These are phyloP conservation scores for Nevesoporus exiguus DNA, from an alignment of 768 basidiomycete genomes.

Conservation along the genomic window DNA sequence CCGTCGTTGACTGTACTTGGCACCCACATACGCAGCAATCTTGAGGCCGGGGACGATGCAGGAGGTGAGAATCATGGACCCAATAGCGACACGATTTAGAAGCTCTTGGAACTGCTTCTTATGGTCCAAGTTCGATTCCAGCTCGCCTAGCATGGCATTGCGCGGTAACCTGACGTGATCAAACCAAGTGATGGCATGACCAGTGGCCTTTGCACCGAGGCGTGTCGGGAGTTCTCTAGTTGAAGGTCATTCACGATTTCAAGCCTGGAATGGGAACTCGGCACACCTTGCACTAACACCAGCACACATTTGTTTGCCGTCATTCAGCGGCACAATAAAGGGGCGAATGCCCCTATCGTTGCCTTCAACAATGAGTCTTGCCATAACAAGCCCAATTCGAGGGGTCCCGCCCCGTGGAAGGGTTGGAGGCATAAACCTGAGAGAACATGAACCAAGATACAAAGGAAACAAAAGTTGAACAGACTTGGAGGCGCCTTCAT, in stretches of 20 bases:
- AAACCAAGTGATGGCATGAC: not conserved
- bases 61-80: not conserved
- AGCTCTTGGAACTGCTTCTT: not conserved
- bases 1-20: not conserved
- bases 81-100: not conserved
- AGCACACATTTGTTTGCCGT: not conserved
- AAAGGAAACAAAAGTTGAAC: not conserved
- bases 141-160: not conserved
- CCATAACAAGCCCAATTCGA: not conserved
- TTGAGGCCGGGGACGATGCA: conserved; percentile 1
- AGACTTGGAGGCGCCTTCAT: not conserved
- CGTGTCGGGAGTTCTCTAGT: not conserved
- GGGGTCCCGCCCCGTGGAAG: not conserved
- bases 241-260: not conserved
- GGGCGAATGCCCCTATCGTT: not conserved
- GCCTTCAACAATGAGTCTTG: not conserved
- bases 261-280: no score
- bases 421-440: not conserved
- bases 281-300: not conserved
- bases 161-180: not conserved
- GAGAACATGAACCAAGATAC: not conserved
- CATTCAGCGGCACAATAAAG: not conserved
- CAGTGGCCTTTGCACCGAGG: not conserved
- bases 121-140: not conserved
- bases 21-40: not conserved